Evolutionary conservation across 2,329 filamentous ascomycete species (phyloP).

Genomic region (Pyrenophora seminiperda): DNA sequence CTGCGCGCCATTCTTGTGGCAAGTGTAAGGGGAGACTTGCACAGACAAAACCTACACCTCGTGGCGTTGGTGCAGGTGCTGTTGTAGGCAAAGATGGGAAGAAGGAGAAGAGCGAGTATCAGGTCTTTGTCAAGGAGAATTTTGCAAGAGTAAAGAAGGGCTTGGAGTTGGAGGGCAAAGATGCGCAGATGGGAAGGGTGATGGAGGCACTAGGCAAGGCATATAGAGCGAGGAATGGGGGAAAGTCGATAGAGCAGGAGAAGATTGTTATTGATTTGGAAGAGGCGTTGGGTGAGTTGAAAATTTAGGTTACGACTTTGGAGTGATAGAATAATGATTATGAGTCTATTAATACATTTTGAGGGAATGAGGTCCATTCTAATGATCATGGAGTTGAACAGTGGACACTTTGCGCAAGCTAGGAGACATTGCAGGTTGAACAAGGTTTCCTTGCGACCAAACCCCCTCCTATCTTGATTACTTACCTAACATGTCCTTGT

Average conservation of each 20-base stretch:
- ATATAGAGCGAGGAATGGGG: slow-evolving; percentile 60
- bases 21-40: slow-evolving; percentile 69
- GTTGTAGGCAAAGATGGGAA: slow-evolving; percentile 19
- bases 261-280: slow-evolving; percentile 16
- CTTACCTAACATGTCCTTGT: no score
- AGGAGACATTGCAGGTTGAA: no score
- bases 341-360: neutral
- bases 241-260: slow-evolving; percentile 9
- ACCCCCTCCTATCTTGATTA: no score
- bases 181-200: slow-evolving; percentile 61
- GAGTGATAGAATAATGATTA: neutral
- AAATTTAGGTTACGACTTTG: slow-evolving; percentile 13
- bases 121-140: slow-evolving; percentile 68
- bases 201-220: slow-evolving; percentile 70
- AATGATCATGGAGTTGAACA: no score
- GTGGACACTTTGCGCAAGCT: no score
- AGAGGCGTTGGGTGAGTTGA: slow-evolving; percentile 34
- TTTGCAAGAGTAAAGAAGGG: slow-evolving; percentile 58
- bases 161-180: slow-evolving; percentile 58
- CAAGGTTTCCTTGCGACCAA: no score
- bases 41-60: slow-evolving; percentile 80
- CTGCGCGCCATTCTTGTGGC: slow-evolving; percentile 73
- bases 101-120: slow-evolving; percentile 56
- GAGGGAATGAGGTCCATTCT: no score
- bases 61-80: slow-evolving; percentile 43